A percentile compares a stretch with the other conserved stretches of the same genome.
Evolutionary conservation across 805 yeast genomes (phyloP).

Genomic region (Yarrowia bubula): DNA sequence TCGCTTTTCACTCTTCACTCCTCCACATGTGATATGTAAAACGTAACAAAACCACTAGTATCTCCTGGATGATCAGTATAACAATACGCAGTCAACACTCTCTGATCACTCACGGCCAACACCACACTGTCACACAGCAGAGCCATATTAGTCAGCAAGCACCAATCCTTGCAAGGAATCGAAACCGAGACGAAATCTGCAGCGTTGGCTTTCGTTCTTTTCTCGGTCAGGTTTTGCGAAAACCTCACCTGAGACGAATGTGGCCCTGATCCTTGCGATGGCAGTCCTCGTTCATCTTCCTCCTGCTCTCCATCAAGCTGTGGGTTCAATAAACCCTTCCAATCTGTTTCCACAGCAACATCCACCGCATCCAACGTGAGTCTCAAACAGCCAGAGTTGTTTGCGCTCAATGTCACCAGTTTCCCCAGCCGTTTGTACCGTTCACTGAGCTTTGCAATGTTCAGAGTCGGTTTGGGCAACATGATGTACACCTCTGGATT

Average conservation of each 20-base stretch:
- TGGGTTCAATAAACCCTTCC: slow-evolving; percentile 9
- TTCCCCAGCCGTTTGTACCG: slow-evolving; percentile 9
- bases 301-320: background rate
- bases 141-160: background rate
- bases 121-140: slow-evolving; percentile 6
- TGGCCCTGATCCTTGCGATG: background rate
- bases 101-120: background rate
- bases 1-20: slow-evolving; percentile 4
- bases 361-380: background rate
- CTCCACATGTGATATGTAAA: slow-evolving; percentile 8
- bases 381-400: background rate
- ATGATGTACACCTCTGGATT: slow-evolving; percentile 12
- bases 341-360: slow-evolving; percentile 5
- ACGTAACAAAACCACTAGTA: background rate
- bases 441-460: slow-evolving; percentile 10
- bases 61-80: slow-evolving; percentile 3
- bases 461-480: slow-evolving; percentile 2
- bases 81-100: background rate
- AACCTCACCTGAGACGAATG: slow-evolving; percentile 6
- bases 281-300: background rate
- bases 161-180: slow-evolving; percentile 17
- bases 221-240: background rate
- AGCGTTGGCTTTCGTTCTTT: background rate
- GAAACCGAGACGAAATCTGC: background rate
- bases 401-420: background rate